Evolutionary conservation across 495 filamentous ascomycete species (phyloP).

Genomic region (Xylaria nigripes): DNA sequence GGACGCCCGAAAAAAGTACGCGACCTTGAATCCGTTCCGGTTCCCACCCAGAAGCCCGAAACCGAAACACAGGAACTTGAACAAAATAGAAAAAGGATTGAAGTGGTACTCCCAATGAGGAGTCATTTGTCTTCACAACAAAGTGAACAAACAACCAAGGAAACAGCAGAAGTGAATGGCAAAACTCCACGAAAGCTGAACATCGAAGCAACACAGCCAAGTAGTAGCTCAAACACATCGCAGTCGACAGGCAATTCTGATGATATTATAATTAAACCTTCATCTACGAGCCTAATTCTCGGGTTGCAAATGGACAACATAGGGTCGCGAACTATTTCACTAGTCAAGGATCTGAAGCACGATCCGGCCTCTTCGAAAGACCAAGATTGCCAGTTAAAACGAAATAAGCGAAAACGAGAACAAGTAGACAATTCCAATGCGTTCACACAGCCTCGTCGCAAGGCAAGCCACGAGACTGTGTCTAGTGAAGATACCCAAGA

Average conservation of each 20-base stretch:
- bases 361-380: not conserved
- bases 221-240: not conserved
- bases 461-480: not conserved
- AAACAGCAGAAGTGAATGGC: not conserved
- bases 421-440: not conserved
- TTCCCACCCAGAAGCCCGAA: not conserved
- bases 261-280: not conserved
- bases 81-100: conserved; percentile 4
- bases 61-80: not conserved
- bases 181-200: not conserved
- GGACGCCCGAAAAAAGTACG: not conserved
- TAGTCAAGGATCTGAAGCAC: not conserved
- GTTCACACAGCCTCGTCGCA: not conserved
- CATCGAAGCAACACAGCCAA: not conserved
- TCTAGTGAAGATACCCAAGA: not conserved
- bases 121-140: not conserved
- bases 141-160: not conserved
- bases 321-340: not conserved
- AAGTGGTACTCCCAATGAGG: conserved; percentile 8
- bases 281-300: not conserved
- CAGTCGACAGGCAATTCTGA: not conserved
- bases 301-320: not conserved
- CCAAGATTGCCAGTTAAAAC: not conserved
- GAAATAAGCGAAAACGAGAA: not conserved
- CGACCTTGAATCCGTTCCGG: not conserved